These are phyloP conservation scores for Leucocoprinus leucothites DNA, from an alignment of 768 basidiomycete genomes.

Conservation along the genomic window DNA sequence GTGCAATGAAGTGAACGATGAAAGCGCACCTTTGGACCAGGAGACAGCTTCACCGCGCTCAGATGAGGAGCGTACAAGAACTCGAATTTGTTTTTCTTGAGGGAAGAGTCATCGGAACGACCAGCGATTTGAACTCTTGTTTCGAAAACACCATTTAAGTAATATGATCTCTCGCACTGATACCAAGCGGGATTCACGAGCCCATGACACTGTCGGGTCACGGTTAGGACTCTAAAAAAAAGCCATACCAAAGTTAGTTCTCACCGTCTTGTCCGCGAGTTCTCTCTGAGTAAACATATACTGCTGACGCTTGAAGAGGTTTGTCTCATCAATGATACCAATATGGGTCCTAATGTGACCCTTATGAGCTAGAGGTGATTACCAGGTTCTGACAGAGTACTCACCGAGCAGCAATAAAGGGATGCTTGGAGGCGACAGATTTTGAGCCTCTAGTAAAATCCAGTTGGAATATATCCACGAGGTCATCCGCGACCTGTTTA, in stretches of 20 bases:
- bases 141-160: constrained; percentile 26
- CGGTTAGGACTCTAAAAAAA: too few relatives aligned
- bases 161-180: constrained; percentile 24
- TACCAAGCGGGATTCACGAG: constrained; percentile 15
- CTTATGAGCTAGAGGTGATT: neutral
- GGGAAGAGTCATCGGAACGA: too few relatives aligned
- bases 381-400: neutral
- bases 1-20: neutral
- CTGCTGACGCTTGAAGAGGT: constrained; percentile 23
- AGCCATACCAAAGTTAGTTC: too few relatives aligned
- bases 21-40: constrained; percentile 26
- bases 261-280: constrained; percentile 21
- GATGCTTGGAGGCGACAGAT: constrained; percentile 24
- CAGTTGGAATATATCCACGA: neutral
- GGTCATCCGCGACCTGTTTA: too few relatives aligned
- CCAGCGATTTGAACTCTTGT: constrained; percentile 20
- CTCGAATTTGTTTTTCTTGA: constrained; percentile 6
- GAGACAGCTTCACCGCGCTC: constrained; percentile 16
- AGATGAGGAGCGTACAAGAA: constrained; percentile 33
- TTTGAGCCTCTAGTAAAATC: constrained; percentile 16
- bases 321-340: constrained; percentile 28
- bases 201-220: too few relatives aligned
- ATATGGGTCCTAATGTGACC: constrained; percentile 27
- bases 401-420: constrained; percentile 34
- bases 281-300: constrained; percentile 25